These are phyloP conservation scores for Umbelopsis vinacea DNA, from an alignment of 192 early-diverging fungal species.

Conservation along the genomic window DNA sequence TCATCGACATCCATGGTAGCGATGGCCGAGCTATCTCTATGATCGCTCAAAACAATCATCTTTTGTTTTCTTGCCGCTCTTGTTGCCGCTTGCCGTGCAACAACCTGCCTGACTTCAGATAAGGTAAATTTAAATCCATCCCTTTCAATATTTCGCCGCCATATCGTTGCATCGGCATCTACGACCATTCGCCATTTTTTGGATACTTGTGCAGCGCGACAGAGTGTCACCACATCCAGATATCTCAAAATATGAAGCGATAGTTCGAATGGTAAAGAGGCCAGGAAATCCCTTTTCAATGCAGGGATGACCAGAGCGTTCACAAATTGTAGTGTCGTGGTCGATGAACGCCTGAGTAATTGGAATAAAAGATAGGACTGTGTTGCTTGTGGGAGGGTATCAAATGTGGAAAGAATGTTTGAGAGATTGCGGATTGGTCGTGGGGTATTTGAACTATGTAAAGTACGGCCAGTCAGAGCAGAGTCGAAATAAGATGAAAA, in stretches of 20 bases:
- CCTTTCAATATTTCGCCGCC: conserved; percentile 49
- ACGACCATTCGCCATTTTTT: conserved; percentile 79
- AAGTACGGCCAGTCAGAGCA: conserved; percentile 22
- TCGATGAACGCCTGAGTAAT: conserved; percentile 80
- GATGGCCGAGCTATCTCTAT: conserved; percentile 8
- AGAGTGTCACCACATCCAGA: conserved; percentile 81
- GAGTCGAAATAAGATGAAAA: conserved; percentile 25
- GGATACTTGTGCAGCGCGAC: conserved; percentile 81
- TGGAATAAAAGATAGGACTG: conserved; percentile 91
- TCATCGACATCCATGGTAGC: conserved; percentile 17
- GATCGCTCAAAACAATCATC: conserved; percentile 18
- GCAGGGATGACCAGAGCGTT: conserved; percentile 86
- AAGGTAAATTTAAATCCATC: conserved; percentile 46
- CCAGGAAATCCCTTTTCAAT: conserved; percentile 91
- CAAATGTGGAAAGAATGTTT: conserved; percentile 76
- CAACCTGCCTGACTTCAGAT: conserved; percentile 4
- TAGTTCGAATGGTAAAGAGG: conserved; percentile 70
- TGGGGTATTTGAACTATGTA: conserved; percentile 36
- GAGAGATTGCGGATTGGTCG: conserved; percentile 38
- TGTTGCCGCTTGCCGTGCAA: neutral
- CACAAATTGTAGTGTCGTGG: conserved; percentile 89
- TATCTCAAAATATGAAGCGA: conserved; percentile 79
- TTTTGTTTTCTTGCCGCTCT: conserved; percentile 17
- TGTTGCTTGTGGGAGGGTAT: conserved; percentile 72
- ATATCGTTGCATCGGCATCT: conserved; percentile 66